Percentiles rank a stretch among this genome's conserved stretches.
phyloP scores from a whole-genome alignment of 2,329 filamentous ascomycete species.

The Stachybotrys chlorohalonatus region DNA sequence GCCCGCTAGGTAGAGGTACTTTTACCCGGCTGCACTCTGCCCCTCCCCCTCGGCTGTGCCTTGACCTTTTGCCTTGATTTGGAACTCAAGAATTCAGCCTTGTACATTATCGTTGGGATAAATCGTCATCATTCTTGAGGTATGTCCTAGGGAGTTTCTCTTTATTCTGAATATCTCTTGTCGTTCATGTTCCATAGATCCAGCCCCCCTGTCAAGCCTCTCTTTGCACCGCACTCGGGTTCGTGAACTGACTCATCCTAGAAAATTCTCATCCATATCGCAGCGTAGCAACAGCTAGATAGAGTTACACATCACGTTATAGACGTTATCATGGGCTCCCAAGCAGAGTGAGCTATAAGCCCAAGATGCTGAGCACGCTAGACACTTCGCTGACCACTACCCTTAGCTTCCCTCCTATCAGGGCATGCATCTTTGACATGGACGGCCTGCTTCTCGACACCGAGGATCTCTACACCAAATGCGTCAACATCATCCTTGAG shows the following conservation, averaged over 20 bases:
- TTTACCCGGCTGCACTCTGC: neutral
- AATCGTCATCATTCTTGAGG: neutral
- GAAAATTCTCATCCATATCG: too few species aligned
- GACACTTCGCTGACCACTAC: neutral
- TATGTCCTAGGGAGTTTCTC: neutral
- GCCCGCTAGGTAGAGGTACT: too few species aligned
- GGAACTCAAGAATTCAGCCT: too few species aligned
- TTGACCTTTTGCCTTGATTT: neutral
- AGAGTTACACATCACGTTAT: too few species aligned
- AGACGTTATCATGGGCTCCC: constrained; percentile 27
- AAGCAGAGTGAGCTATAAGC: constrained; percentile 30
- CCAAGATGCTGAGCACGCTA: neutral
- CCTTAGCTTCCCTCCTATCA: constrained; percentile 63
- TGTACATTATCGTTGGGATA: neutral
- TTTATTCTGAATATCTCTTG: too few species aligned
- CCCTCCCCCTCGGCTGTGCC: neutral
- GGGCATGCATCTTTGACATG: constrained; percentile 97
- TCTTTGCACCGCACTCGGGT: too few species aligned
- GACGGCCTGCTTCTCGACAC: constrained; percentile 92
- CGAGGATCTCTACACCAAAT: constrained; percentile 79
- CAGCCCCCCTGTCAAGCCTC: too few species aligned
- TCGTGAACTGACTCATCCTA: too few species aligned
- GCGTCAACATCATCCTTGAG: constrained; percentile 72
- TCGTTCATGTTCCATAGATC: too few species aligned
- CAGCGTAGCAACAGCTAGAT: too few species aligned